Base-by-base conservation (phyloP, 345 rosid genomes). In the Erodium maritimum region DNA sequence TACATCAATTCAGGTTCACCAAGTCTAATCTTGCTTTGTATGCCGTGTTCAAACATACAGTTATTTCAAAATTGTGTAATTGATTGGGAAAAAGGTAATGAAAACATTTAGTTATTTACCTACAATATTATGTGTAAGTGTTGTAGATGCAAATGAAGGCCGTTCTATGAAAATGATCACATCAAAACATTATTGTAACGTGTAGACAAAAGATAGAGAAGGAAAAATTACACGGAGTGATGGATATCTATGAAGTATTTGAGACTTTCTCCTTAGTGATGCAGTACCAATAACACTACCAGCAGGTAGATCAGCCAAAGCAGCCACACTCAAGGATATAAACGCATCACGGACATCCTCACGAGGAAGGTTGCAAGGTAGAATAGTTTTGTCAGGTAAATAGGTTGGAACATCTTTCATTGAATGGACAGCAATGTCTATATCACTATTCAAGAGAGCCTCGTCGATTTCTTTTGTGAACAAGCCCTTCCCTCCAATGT, bases 341-440 rank as follows among this genome's bases (percentile, higher is more conserved):
- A 89, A 89, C 21, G 96, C 97, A 80, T 93, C 99, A 55, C 96
- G 70, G 53, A 89, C 97, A 83, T 93, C 99, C 79, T 93, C 99
- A 17, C 99, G 95, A 22, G 50, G 73, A 71, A 93, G 83, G 65
- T 89, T 89, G 73, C 97, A 93, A 57, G 99, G 95, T 16, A 93
- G 79, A 61, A 85, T 71, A 0, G 88, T 93, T 65, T 80, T 87
- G 5, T 93, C 95, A 0, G 99, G 99, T 66, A 93, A 66, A 63
- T 89, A 93, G 13, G 99, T 93, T 0, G 99, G 99, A 37, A 93
- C 99, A 66, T 93, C 99, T 72, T 93, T 93, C 99, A 93, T 93
- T 1, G 97, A 93, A 64, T 93, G 99, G 59, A 89, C 99, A 23
- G 99, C 99, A 23, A 93, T 89, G 80, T 93, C 97, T 25, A 93